Evolutionary conservation across 208 protist genomes (phyloP).

Genomic region (Acanthamoeba sp.): DNA sequence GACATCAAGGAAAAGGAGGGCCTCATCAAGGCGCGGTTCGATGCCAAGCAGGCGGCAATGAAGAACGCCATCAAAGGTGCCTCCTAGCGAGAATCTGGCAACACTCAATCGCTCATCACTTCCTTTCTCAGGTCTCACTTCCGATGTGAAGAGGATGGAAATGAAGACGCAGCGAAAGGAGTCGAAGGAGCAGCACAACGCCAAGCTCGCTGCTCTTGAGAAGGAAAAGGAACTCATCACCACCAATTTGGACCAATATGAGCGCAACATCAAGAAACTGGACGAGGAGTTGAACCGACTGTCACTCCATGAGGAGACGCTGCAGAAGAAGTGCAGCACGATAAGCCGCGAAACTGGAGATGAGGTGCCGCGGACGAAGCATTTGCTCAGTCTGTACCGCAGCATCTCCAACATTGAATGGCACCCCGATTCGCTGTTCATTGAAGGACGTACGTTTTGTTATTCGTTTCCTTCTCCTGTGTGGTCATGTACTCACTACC

Average conservation of each 20-base stretch:
- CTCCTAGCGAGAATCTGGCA: background rate
- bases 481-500: background rate
- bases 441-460: background rate
- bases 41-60: background rate
- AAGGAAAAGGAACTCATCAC: background rate
- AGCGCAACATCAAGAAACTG: slow-evolving; percentile 13
- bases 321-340: background rate
- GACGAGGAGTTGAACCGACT: background rate
- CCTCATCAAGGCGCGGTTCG: background rate
- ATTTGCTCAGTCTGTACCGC: background rate
- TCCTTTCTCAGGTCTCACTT: background rate
- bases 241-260: background rate
- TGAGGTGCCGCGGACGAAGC: background rate
- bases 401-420: slow-evolving; percentile 2
- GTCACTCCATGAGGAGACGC: background rate
- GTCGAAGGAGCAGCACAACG: background rate
- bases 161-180: background rate
- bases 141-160: background rate
- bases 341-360: background rate
- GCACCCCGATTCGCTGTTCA: background rate
- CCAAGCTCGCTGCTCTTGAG: background rate
- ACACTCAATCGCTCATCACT: background rate
- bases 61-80: slow-evolving; percentile 38
- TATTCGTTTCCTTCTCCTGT: background rate
- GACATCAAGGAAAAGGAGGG: slow-evolving; percentile 33